Evolutionary conservation across 805 yeast species (phyloP).

Genomic region (Monosporozyma yasuniensis): DNA sequence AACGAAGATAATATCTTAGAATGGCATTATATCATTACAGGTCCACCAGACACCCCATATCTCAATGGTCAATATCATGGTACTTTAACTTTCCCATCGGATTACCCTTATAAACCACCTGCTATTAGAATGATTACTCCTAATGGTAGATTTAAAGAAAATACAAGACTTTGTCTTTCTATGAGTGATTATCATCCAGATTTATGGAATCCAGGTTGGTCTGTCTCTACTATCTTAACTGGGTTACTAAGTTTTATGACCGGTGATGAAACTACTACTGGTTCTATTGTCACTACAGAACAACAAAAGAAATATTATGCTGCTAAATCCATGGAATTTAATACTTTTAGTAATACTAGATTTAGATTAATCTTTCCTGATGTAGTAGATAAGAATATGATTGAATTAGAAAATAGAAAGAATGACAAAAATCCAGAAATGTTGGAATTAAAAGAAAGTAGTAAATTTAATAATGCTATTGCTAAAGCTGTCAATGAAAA

Average conservation of each 20-base stretch:
- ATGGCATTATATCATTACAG: conserved; percentile 89
- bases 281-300: conserved; percentile 62
- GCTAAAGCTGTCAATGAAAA: conserved; percentile 27
- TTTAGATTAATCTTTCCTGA: conserved; percentile 66
- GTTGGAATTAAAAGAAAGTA: conserved; percentile 3
- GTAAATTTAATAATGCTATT: conserved; percentile 14
- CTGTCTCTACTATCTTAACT: conserved; percentile 76
- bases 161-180: conserved; percentile 76
- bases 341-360: conserved; percentile 43
- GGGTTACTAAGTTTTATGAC: conserved; percentile 92
- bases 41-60: conserved; percentile 86
- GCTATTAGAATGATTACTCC: conserved; percentile 85
- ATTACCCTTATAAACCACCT: conserved; percentile 89
- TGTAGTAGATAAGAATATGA: conserved; percentile 32
- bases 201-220: conserved; percentile 95
- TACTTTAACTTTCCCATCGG: conserved; percentile 68
- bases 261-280: conserved; percentile 75
- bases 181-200: conserved; percentile 95
- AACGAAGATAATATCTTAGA: conserved; percentile 79
- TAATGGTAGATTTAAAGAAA: conserved; percentile 75
- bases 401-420: conserved; percentile 18
- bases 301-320: conserved; percentile 51
- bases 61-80: conserved; percentile 87
- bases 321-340: conserved; percentile 49
- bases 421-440: conserved; percentile 7